phyloP scores from a whole-genome alignment of 2,329 filamentous ascomycete genomes.

The Tricladium varicosporioides region DNA sequence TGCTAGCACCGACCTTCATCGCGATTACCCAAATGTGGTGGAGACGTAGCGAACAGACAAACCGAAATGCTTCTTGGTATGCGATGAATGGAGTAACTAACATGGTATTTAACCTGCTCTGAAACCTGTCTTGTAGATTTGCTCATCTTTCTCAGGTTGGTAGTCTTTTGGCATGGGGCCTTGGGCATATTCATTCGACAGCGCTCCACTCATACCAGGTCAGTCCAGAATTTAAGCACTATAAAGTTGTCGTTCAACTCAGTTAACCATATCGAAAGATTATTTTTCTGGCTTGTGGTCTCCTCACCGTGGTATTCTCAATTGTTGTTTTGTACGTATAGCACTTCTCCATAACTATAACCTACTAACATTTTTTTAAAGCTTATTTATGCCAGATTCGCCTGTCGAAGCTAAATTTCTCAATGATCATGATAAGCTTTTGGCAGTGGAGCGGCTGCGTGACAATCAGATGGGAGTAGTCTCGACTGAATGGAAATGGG shows the following conservation, averaged over 20 bases:
- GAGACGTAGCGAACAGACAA: conserved; percentile 56
- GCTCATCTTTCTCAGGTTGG: conserved; percentile 27
- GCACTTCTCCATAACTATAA: not conserved
- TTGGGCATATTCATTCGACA: conserved; percentile 54
- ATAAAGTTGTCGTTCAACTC: too few relatives aligned
- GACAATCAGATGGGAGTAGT: conserved; percentile 55
- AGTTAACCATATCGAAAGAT: conserved; percentile 30
- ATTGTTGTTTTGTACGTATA: conserved; percentile 38
- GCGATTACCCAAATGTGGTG: conserved; percentile 63
- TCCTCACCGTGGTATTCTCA: conserved; percentile 48
- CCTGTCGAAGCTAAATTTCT: conserved; percentile 43
- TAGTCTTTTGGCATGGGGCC: conserved; percentile 37
- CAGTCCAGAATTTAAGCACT: not conserved
- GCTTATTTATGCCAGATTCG: conserved; percentile 30
- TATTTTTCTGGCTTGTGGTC: conserved; percentile 54
- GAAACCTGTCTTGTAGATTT: conserved; percentile 33
- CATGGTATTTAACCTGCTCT: conserved; percentile 43
- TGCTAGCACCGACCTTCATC: conserved; percentile 48
- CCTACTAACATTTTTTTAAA: not conserved
- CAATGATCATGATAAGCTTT: conserved; percentile 47
- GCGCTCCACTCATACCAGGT: conserved; percentile 36
- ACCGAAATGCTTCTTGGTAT: conserved; percentile 57
- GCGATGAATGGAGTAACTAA: conserved; percentile 55
- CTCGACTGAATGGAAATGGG: conserved; percentile 49
- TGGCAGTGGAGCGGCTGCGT: conserved; percentile 53